Evolutionary conservation across 768 basidiomycete species (phyloP), one percentile per base, ranked within the genome.

Genomic region (Suillus subalutaceus): DNA sequence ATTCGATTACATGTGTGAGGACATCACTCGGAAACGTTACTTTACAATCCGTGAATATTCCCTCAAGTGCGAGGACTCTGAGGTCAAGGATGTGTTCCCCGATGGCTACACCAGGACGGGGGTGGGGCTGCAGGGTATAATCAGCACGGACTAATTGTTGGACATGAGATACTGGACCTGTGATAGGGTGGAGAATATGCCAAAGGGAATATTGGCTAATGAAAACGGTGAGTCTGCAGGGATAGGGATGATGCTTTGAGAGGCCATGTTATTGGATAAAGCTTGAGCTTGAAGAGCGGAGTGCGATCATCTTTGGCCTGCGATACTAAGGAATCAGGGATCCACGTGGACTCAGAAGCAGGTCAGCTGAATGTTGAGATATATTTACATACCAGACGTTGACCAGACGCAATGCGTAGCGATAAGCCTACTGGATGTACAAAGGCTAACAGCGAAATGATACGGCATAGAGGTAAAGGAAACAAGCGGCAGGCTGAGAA

Each of bases 11-110:
- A 23, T 40, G 37, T 3, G 13, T 59, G 48, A 63, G n/a, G 50
- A 56, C 53, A 56, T 63, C 63, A 32, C 37, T 58, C 40, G 63
- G n/a, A 13, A 63, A 63, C 15, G 32, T 7, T 13, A 40, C 15
- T 30, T 37, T 4, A 37, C 46, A 53, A 56, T 58, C 57, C 9
- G 23, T 30, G 37, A 63, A 63, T 40, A 55, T 40, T 15, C 63
- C 63, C 26, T 37, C 23, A 10, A 40, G 32, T 4, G 20, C 55
- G 20, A 63, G 48, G 30, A 56, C 37, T 56, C 38, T 40, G 37
- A 63, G 37, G 53, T 63, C 63, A 16, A 63, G 63, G 48, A 63
- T 63, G 26, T 56, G 53, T 23, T 50, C 48, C 23, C 63, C 63
- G 12, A 63, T 59, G 12, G 63, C 63, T 38, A 63, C 53, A 13